Evolutionary conservation across 257 asterid genomes (phyloP), one percentile per base, ranked within the genome.

Genomic region (Capsicum baccatum): DNA sequence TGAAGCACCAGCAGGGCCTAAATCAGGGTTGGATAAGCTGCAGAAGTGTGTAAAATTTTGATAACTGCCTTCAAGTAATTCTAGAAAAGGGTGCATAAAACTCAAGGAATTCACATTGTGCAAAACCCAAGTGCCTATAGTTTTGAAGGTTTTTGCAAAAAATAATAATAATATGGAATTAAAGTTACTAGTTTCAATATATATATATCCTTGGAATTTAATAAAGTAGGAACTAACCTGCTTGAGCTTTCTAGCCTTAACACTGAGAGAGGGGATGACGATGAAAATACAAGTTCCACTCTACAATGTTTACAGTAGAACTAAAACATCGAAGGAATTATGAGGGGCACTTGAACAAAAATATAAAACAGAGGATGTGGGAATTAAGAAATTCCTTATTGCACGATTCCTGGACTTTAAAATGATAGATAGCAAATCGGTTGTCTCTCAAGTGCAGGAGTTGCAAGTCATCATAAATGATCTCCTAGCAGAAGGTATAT

Each of bases 11-110:
- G 85, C 67, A 59, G 89, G 85, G 80, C 84, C 78, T 19, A 92
- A 85, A 80, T 69, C 68, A 62, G 48, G 44, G 74, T 71, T 83
- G 74, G 63, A 83, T 85, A 86, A 80, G 88, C 98, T 93, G 97
- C 88, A 86, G 47, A 85, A 19, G 68, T 76, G 82, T 48, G 55
- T 80, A 69, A 52, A 68, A 55, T 11, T 48, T 84, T 79, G 59
- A 63, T 35, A 74, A 35, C 55, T 58, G 64, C 13, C 9, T 55
- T 64, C 63, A 15, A 60, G 16, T 78, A 76, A 44, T 9, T 15
- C 16, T 16, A 58, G 52, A 26, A 26, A 50, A 69, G 48, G 54
- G 37, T 17, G 54, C 44, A 48, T 26, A 26, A 26, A 26, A 26
- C 26, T 26, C 26, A 26, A 26, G 26, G 26, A 26, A 14, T 76